Evolutionary conservation across 202 grass and related monocot species (phyloP).

Genomic region (Schoenoplectus tabernaemontani): DNA sequence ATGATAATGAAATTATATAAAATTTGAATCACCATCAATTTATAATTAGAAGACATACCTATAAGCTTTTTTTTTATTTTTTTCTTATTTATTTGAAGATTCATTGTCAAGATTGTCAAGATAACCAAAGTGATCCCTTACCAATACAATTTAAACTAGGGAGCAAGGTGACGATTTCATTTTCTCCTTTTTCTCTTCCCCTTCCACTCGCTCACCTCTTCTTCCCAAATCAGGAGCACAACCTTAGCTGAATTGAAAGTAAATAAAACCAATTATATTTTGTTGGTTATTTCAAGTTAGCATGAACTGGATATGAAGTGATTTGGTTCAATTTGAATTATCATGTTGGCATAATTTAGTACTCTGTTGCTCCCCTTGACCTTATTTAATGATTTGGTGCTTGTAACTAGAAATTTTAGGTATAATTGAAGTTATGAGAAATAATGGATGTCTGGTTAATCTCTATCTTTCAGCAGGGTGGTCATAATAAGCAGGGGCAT

Average conservation of each 20-base stretch:
- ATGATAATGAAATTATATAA: too few relatives aligned
- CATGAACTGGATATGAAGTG: slow-evolving; percentile 12
- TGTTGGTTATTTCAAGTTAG: background rate
- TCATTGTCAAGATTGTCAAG: too few relatives aligned
- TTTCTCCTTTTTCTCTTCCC: too few relatives aligned
- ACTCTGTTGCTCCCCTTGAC: background rate
- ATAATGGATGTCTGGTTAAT: background rate
- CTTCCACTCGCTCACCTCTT: too few relatives aligned
- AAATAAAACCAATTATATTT: background rate
- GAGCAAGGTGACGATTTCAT: too few relatives aligned
- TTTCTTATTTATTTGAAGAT: too few relatives aligned
- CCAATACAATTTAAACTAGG: too few relatives aligned
- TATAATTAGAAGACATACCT: too few relatives aligned
- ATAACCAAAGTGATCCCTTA: too few relatives aligned
- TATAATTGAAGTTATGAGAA: background rate
- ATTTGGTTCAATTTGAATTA: background rate
- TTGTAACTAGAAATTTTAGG: background rate
- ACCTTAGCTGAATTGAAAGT: background rate
- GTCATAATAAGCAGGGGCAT: slow-evolving; percentile 59
- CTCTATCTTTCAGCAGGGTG: slow-evolving; percentile 39
- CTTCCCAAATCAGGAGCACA: too few relatives aligned
- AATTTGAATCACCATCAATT: too few relatives aligned
- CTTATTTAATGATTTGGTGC: slow-evolving; percentile 2
- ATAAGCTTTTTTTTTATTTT: too few relatives aligned
- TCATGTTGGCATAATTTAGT: background rate